A percentile compares a stretch with the other conserved stretches of the same genome.
These are phyloP conservation scores for Camelina sativa DNA, from an alignment of 345 rosid species.

Conservation along the genomic window DNA sequence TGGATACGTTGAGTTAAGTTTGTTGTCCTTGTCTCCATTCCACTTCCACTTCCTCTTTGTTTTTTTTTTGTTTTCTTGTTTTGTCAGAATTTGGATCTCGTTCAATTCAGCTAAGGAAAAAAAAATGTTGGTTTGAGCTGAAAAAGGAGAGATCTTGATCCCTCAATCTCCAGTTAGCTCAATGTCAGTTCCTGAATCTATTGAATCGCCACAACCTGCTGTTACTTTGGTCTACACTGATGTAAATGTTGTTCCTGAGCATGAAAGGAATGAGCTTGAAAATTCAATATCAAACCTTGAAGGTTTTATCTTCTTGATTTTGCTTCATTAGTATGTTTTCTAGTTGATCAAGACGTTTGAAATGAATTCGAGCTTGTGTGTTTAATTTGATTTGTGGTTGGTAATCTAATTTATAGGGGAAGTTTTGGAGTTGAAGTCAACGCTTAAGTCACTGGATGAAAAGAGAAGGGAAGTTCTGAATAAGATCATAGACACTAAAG, in stretches of 20 bases:
- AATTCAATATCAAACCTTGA: slow-evolving; percentile 58
- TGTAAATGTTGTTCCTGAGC: slow-evolving; percentile 82
- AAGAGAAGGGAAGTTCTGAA: slow-evolving; percentile 69
- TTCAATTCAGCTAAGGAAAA: slow-evolving; percentile 32
- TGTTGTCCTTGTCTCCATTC: slow-evolving; percentile 42
- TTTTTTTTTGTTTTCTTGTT: slow-evolving; percentile 4
- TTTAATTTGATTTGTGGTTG: slow-evolving; percentile 29
- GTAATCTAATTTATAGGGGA: slow-evolving; percentile 51
- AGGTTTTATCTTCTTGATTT: slow-evolving; percentile 49
- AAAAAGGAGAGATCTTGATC: slow-evolving; percentile 50
- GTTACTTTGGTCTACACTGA: slow-evolving; percentile 56
- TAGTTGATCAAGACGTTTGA: slow-evolving; percentile 9
- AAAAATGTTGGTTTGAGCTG: slow-evolving; percentile 49
- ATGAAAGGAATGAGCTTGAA: slow-evolving; percentile 67
- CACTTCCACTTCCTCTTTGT: slow-evolving; percentile 35
- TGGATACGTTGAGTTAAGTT: slow-evolving; percentile 17
- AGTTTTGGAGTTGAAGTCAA: slow-evolving; percentile 57
- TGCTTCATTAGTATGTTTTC: slow-evolving; percentile 4
- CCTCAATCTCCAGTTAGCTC: slow-evolving; percentile 37
- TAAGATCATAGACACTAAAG: slow-evolving; percentile 78
- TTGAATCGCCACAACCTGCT: slow-evolving; percentile 48
- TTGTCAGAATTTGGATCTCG: slow-evolving; percentile 39
- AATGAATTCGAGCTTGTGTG: not conserved
- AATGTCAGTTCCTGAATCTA: slow-evolving; percentile 46
- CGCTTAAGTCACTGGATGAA: slow-evolving; percentile 64